Evolutionary conservation across 2,329 filamentous ascomycete species (phyloP).

Genomic region (Paraconiothyrium brasiliense): DNA sequence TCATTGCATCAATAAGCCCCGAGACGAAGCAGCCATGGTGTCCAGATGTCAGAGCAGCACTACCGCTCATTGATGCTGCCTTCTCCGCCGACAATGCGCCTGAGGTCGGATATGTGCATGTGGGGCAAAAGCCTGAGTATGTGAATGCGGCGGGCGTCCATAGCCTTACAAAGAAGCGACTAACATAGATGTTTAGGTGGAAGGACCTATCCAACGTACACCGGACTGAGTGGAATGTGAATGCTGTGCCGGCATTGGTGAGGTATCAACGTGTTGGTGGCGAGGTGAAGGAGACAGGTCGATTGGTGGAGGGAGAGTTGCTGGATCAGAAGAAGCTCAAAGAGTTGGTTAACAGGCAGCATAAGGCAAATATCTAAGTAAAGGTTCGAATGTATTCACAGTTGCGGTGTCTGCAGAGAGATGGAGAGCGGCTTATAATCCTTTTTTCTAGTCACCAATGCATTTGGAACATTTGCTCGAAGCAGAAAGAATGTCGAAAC

Average conservation of each 20-base stretch:
- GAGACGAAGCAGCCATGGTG: conserved; percentile 23
- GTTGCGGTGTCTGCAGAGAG: no score
- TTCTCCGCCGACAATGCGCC: conserved; percentile 14
- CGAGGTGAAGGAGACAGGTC: conserved; percentile 16
- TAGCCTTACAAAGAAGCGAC: not conserved
- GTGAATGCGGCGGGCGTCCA: conserved; percentile 6
- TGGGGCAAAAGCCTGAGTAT: conserved; percentile 23
- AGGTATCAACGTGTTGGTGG: conserved; percentile 13
- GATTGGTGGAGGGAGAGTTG: conserved; percentile 15
- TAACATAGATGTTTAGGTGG: conserved; percentile 2
- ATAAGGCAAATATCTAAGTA: not conserved
- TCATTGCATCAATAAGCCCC: conserved; percentile 21
- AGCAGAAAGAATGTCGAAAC: no score
- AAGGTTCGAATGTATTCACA: not conserved
- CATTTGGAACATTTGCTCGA: no score
- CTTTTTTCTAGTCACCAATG: no score
- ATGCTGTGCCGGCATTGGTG: conserved; percentile 13
- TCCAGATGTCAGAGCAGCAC: conserved; percentile 25
- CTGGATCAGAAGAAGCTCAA: conserved; percentile 14
- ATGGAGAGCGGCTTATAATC: no score
- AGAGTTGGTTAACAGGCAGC: not conserved
- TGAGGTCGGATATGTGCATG: conserved; percentile 17
- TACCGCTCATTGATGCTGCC: conserved; percentile 14
- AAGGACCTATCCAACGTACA: conserved; percentile 14
- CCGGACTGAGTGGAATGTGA: conserved; percentile 16